Percentiles rank a stretch among this genome's conserved stretches.
These are phyloP conservation scores for Schwanniomyces vanrijiae DNA, from an alignment of 805 yeast genomes.

Conservation along the genomic window DNA sequence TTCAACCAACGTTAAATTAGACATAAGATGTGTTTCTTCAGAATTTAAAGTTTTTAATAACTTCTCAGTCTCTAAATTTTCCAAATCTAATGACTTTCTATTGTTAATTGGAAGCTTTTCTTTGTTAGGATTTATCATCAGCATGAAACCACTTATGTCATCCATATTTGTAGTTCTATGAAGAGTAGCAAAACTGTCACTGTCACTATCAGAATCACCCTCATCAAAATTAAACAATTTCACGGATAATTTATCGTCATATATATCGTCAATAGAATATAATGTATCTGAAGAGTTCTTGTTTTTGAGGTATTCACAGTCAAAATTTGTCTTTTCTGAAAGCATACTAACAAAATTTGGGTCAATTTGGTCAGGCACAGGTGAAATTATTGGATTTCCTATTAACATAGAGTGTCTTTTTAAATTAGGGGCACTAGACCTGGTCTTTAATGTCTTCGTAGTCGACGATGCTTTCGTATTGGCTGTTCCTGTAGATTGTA, in stretches of 20 bases:
- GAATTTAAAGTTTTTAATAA: slow-evolving; percentile 11
- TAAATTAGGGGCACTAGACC: slow-evolving; percentile 24
- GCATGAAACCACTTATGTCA: slow-evolving; percentile 16
- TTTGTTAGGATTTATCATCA: slow-evolving; percentile 8
- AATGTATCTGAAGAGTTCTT: slow-evolving; percentile 12
- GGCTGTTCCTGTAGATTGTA: neutral
- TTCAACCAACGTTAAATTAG: slow-evolving; percentile 17
- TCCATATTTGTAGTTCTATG: slow-evolving; percentile 14
- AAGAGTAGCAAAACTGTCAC: neutral
- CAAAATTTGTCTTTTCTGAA: neutral
- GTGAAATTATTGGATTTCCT: neutral
- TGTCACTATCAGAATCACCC: neutral
- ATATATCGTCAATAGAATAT: slow-evolving; percentile 15
- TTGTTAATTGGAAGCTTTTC: slow-evolving; percentile 15
- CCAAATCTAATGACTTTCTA: slow-evolving; percentile 21
- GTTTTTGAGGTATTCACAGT: neutral
- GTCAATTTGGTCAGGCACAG: neutral
- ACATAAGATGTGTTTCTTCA: slow-evolving; percentile 2
- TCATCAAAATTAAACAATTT: slow-evolving; percentile 15
- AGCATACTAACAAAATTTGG: neutral
- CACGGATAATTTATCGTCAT: slow-evolving; percentile 16
- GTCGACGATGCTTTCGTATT: neutral
- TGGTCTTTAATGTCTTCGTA: slow-evolving; percentile 12
- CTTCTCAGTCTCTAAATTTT: slow-evolving; percentile 13
- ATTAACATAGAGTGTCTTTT: slow-evolving; percentile 10